Evolutionary conservation across 768 basidiomycete species (phyloP).

Genomic region (Butyriboletus loyo): DNA sequence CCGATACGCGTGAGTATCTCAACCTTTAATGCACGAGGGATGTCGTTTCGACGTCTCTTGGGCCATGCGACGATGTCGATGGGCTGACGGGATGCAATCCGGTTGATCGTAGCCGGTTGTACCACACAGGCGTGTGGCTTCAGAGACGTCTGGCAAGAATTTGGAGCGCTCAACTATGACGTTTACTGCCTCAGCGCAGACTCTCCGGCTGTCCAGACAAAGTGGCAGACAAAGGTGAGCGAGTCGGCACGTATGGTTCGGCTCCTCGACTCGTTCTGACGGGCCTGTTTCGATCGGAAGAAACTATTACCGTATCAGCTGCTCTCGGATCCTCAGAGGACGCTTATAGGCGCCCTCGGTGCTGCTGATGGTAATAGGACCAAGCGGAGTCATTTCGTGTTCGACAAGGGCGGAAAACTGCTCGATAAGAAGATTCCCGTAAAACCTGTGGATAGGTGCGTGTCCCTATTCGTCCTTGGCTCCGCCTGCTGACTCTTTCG

Average conservation of each 20-base stretch:
- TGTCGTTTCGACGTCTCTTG: not conserved
- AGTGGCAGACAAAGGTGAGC: constrained; percentile 83
- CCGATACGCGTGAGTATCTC: constrained; percentile 70
- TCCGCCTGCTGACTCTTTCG: not conserved
- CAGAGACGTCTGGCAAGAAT: constrained; percentile 79
- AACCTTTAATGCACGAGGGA: too few species aligned
- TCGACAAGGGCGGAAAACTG: constrained; percentile 87
- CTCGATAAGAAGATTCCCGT: constrained; percentile 83
- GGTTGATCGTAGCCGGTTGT: constrained; percentile 64
- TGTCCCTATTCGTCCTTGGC: not conserved
- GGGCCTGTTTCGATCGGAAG: constrained; percentile 36
- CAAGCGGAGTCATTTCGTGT: constrained; percentile 91
- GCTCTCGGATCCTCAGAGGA: constrained; percentile 84
- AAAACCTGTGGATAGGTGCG: constrained; percentile 79
- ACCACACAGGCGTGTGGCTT: constrained; percentile 92
- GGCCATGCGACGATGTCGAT: not conserved
- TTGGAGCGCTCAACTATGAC: constrained; percentile 56
- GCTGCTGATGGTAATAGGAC: constrained; percentile 78
- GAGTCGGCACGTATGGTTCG: not conserved
- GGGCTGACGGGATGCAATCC: constrained; percentile 1
- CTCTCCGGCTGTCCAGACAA: constrained; percentile 65
- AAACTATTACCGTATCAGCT: constrained; percentile 83
- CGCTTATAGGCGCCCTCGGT: constrained; percentile 77
- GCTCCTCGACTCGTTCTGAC: not conserved
- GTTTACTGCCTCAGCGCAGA: constrained; percentile 88